These are phyloP conservation scores for Chenopodium suecicum DNA, from an alignment of 148 eudicot species.

Conservation along the genomic window DNA sequence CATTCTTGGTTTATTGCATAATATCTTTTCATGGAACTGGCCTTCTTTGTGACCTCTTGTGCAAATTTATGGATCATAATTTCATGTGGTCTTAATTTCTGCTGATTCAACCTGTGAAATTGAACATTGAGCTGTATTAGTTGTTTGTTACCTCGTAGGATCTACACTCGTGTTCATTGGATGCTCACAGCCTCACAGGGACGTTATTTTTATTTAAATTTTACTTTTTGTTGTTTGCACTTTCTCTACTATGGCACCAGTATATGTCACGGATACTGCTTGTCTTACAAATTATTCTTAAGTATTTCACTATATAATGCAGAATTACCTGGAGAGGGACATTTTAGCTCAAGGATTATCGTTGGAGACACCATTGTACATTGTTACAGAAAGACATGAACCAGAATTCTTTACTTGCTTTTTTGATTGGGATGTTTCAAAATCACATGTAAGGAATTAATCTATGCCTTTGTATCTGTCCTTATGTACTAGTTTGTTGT, in stretches of 20 bases:
- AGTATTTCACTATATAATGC: constrained; percentile 11
- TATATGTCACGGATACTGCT: neutral
- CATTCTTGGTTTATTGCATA: neutral
- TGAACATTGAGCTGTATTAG: neutral
- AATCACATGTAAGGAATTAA: constrained; percentile 43
- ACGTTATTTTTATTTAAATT: neutral
- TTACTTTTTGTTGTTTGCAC: neutral
- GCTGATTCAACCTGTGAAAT: neutral
- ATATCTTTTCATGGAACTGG: neutral
- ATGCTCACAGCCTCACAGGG: neutral
- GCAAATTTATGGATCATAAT: neutral
- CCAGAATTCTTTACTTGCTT: constrained; percentile 64
- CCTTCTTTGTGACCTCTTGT: neutral
- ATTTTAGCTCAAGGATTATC: constrained; percentile 47
- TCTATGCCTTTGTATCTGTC: neutral
- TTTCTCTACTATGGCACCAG: neutral
- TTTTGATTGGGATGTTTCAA: constrained; percentile 66
- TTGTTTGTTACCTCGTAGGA: neutral
- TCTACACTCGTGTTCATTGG: neutral
- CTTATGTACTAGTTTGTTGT: neutral
- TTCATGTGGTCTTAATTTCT: neutral
- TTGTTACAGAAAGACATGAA: constrained; percentile 59
- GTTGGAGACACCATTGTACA: constrained; percentile 47
- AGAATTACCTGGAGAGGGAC: constrained; percentile 62
- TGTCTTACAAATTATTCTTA: neutral